These are phyloP conservation scores for Penicillium sp. DNA, from an alignment of 2,329 filamentous ascomycete genomes.

Conservation along the genomic window DNA sequence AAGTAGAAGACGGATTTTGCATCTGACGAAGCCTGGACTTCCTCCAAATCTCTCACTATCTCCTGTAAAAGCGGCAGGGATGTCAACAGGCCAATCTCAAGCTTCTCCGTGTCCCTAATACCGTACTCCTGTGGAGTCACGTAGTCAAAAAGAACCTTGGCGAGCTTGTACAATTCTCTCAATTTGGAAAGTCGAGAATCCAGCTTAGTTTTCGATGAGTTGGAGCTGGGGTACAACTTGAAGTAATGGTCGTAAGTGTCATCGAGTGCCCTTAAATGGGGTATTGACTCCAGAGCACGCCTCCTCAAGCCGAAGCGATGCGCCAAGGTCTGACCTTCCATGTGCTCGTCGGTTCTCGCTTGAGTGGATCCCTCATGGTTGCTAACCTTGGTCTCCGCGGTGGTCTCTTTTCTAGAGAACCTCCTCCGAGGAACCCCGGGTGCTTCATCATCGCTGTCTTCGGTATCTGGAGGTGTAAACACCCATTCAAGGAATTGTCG, in stretches of 20 bases:
- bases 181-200: slow-evolving; percentile 87
- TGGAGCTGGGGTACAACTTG: slow-evolving; percentile 81
- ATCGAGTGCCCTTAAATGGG: slow-evolving; percentile 53
- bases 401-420: slow-evolving; percentile 25
- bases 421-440: slow-evolving; percentile 35
- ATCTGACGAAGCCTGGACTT: slow-evolving; percentile 92
- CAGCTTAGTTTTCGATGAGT: slow-evolving; percentile 75
- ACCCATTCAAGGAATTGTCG: slow-evolving; percentile 96
- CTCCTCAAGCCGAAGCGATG: slow-evolving; percentile 56
- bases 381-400: slow-evolving; percentile 26
- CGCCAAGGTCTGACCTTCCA: slow-evolving; percentile 40
- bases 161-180: slow-evolving; percentile 88
- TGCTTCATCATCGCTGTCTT: slow-evolving; percentile 71
- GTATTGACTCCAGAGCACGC: slow-evolving; percentile 50
- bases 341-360: slow-evolving; percentile 37
- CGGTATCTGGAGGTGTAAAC: slow-evolving; percentile 82
- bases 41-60: slow-evolving; percentile 94
- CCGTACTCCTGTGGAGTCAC: slow-evolving; percentile 98
- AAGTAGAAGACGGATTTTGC: slow-evolving; percentile 99
- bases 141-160: slow-evolving; percentile 96
- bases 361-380: slow-evolving; percentile 25
- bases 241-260: slow-evolving; percentile 76
- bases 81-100: slow-evolving; percentile 96
- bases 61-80: slow-evolving; percentile 93
- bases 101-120: slow-evolving; percentile 91